Evolutionary conservation across 2,329 filamentous ascomycete species (phyloP), one percentile per base, ranked within the genome.

Genomic region (Cryoendolithus antarcticus): DNA sequence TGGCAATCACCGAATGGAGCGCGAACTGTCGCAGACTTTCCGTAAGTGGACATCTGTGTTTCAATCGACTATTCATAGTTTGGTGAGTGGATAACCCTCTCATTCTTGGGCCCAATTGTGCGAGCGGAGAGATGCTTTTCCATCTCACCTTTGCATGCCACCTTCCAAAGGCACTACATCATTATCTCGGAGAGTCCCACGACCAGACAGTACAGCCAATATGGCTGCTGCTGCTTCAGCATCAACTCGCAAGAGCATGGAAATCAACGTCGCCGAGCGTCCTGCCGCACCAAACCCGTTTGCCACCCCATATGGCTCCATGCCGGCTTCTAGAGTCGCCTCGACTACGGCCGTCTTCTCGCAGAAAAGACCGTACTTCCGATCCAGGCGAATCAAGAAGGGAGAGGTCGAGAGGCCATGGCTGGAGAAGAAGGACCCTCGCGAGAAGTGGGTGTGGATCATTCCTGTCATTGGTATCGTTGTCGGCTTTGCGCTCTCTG

Each of bases 361-460:
- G 45, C 46, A 30, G 42, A 27, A 30, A 45, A 49, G 11, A 55
- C 56, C 56, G 38, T 86, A 80, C 62, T 89, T 88, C 56, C 79
- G 79, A 59, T 86, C 82, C 11, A 70, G 82, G 42, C 67, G 82
- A 44, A 72, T 89, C 28, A 73, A 70, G 56, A 84, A 85, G 57
- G 82, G 75, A 32, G 74, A 83, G 35, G 61, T 84, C 3, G 79
- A 86, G 56, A 80, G 83, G 62, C 81, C 84, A 9, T 91, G 85
- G 85, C 62, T 81, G 30, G 62, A 72, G n/a, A 79, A 77, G 55
- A 76, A 68, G 41, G 80, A 88, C 48, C 78, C 80, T 9, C 81
- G 77, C 58, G 82, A 89, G 68, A 91, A 86, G 65, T 91, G 84
- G 84, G 77, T 85, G 6, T 86, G 80, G 2, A 86, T 89, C 46